Conservation (phyloP, 441 rosid genomes). For the Brassica balearica region DNA sequence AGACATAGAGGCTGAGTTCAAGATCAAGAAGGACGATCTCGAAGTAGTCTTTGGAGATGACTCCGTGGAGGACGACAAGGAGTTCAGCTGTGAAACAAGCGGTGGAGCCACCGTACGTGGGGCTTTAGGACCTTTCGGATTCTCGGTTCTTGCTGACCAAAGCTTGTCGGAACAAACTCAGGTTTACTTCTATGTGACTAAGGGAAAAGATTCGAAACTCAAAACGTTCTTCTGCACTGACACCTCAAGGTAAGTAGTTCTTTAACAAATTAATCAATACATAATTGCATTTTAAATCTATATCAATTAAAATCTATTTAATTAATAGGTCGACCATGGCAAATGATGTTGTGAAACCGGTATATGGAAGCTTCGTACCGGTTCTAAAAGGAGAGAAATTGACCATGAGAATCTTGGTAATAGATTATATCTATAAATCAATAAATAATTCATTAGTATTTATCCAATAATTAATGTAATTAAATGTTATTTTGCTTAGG, state of each 20-base stretch:
- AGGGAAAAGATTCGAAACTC: slow-evolving; percentile 50
- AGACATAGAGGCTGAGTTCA: slow-evolving; percentile 74
- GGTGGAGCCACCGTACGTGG: slow-evolving; percentile 58
- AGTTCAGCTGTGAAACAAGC: slow-evolving; percentile 40
- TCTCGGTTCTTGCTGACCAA: slow-evolving; percentile 69
- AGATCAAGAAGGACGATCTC: slow-evolving; percentile 48
- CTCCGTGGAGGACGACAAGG: slow-evolving; percentile 10
- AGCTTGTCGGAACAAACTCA: slow-evolving; percentile 72
- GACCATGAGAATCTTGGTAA: slow-evolving; percentile 66
- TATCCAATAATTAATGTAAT: background rate
- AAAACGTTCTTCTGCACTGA: slow-evolving; percentile 71
- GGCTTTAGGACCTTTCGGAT: slow-evolving; percentile 74
- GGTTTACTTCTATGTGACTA: slow-evolving; percentile 61
- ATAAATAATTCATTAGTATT: background rate
- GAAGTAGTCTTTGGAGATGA: slow-evolving; percentile 49
- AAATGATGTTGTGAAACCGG: slow-evolving; percentile 52
- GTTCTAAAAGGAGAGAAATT: slow-evolving; percentile 69
- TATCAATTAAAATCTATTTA: background rate
- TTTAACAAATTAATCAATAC: background rate
- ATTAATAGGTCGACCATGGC: slow-evolving; percentile 65
- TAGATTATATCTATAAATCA: slow-evolving; percentile 7
- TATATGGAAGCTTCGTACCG: slow-evolving; percentile 66
- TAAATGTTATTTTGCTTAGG: slow-evolving; percentile 42
- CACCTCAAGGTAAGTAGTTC: slow-evolving; percentile 58
- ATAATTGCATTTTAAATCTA: background rate